These are phyloP conservation scores for Hibiscus tridactylites DNA, from an alignment of 345 rosid genomes.

Conservation along the genomic window DNA sequence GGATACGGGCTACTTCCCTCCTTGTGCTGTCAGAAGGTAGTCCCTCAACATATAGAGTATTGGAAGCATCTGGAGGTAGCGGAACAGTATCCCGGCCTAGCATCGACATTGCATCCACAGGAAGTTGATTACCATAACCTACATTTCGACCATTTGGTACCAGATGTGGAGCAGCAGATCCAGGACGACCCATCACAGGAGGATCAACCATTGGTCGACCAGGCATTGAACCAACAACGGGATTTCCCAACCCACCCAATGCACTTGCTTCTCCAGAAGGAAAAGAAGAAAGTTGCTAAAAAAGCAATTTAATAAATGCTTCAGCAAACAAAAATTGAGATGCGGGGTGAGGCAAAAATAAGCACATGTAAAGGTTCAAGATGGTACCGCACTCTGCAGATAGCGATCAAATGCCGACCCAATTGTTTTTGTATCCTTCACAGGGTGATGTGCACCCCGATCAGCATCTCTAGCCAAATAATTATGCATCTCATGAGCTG, in stretches of 20 bases:
- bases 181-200: conserved; percentile 34
- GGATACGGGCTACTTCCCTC: conserved; percentile 94
- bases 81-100: conserved; percentile 35
- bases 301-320: conserved; percentile 19
- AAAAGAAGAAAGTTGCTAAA: conserved; percentile 57
- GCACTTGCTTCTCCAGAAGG: conserved; percentile 49
- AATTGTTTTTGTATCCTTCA: conserved; percentile 68
- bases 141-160: conserved; percentile 42
- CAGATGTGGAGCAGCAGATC: conserved; percentile 30
- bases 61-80: conserved; percentile 70
- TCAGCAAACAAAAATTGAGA: conserved; percentile 15
- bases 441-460: conserved; percentile 27
- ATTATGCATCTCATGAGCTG: conserved; percentile 41
- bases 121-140: conserved; percentile 29
- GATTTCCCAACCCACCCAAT: conserved; percentile 33
- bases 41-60: conserved; percentile 77
- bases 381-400: conserved; percentile 48
- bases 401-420: conserved; percentile 76
- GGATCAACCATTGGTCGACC: conserved; percentile 37
- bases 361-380: neutral
- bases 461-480: conserved; percentile 59
- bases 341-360: neutral
- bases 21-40: conserved; percentile 64
- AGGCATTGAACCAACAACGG: conserved; percentile 27
- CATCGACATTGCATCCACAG: conserved; percentile 31